Base-by-base conservation (phyloP, 129 eudicot genomes). In the Oenanthe sinensis region DNA sequence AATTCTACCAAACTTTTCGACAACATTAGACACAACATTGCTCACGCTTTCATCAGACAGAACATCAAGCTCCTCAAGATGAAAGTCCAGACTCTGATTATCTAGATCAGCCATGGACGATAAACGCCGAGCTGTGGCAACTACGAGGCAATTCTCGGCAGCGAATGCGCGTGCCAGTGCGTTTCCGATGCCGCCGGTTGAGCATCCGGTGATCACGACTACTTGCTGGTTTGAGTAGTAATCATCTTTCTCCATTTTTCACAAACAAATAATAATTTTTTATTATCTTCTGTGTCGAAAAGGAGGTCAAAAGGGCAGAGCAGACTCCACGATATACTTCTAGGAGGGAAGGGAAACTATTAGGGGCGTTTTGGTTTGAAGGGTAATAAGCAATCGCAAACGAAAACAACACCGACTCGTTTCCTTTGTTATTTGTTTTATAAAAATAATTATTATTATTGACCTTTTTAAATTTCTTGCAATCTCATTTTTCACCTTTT, bases 141-240 rank as follows among this genome's bases (percentile, higher is more conserved):
- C 93, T 6, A 95, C 97, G 1, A 79, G 81, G 85, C 97, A 95
- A 78, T 86, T 77, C 37, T 86, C 74, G 79, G 89, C 87, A 74
- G 96, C 96, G 75, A 95, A 91, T 19, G 87, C 92, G 52, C 84
- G 89, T 14, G 96, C 96, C 4, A 95, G 93, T 28, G 97, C 89
- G 85, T 91, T 86, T 80, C 98, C 98, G 22, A 95, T 95, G 79
- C 98, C 97, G 71, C 98, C 97, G 50, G 80, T 48, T 58, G 97
- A 82, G 68, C 98, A 94, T 15, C 98, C 98, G 4, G 98, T 94
- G 75, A 94, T 77, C 79, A 94, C 44, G 67, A 91, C 98, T 52
- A 94, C 96, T 67, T 84, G 90, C 77, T 86, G 33, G 15, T 60
- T 2, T 5, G 60, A 17, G 24, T 16, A 15, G 60, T 50, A 1